A percentile compares a stretch with the other conserved stretches of the same genome.
These are phyloP conservation scores for Mycena polygramma DNA, from an alignment of 768 basidiomycete species.

Conservation along the genomic window DNA sequence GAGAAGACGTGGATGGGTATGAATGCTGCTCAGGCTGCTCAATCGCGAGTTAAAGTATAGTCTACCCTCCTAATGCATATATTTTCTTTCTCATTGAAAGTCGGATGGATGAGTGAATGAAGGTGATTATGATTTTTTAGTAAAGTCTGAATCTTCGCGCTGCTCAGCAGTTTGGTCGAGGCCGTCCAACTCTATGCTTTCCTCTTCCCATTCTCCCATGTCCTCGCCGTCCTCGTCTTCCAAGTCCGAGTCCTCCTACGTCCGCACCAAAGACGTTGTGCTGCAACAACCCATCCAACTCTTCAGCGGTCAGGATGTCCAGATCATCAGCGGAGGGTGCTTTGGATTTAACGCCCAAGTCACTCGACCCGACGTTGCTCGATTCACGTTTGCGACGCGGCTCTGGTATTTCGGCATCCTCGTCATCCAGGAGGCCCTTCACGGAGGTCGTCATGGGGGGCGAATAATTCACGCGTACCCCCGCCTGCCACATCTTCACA, in stretches of 20 bases:
- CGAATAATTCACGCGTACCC: constrained; percentile 75
- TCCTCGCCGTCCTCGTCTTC: background rate
- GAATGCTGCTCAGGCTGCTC: constrained; percentile 90
- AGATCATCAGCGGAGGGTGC: background rate
- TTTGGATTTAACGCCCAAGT: background rate
- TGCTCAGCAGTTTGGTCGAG: background rate
- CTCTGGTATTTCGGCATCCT: too few species aligned
- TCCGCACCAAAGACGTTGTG: background rate
- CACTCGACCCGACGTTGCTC: background rate
- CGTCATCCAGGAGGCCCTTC: constrained; percentile 6
- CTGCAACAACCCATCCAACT: constrained; percentile 14
- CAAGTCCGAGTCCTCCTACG: background rate
- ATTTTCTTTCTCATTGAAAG: background rate
- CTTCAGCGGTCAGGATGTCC: constrained; percentile 9
- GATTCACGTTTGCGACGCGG: background rate
- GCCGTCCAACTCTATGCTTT: too few species aligned
- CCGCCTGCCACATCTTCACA: constrained; percentile 78
- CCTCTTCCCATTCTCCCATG: background rate
- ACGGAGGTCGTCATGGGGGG: constrained; percentile 63
- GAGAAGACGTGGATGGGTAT: constrained; percentile 99
- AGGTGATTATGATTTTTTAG: constrained; percentile 17
- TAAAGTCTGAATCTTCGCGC: background rate
- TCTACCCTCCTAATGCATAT: constrained; percentile 28
- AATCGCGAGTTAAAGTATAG: constrained; percentile 66
- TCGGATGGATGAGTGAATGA: background rate